A percentile compares a stretch with the other conserved stretches of the same genome.
Evolutionary conservation across 2,329 filamentous ascomycete genomes (phyloP).

Genomic region (Cordyceps cateniannulata): DNA sequence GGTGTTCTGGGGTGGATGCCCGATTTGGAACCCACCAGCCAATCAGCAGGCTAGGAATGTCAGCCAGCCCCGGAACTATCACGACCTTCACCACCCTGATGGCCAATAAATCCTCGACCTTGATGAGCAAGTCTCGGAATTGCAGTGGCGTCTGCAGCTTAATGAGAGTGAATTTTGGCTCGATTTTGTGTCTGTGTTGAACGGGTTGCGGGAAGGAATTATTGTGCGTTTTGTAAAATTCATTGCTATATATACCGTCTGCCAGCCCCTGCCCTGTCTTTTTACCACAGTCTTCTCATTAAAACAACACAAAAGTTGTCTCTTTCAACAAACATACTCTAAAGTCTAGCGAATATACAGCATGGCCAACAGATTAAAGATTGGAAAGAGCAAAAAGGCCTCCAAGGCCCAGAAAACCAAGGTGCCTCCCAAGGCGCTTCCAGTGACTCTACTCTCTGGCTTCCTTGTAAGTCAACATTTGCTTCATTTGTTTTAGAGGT

Average conservation of each 20-base stretch:
- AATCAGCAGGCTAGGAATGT: conserved; percentile 6
- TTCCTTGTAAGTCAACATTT: conserved; percentile 39
- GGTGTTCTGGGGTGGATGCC: background rate
- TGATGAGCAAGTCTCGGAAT: conserved; percentile 7
- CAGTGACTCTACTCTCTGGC: conserved; percentile 55
- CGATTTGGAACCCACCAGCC: background rate
- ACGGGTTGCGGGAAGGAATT: background rate
- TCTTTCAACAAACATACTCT: background rate
- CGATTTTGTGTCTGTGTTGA: background rate
- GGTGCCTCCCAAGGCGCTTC: conserved; percentile 30
- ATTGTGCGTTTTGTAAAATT: conserved; percentile 8
- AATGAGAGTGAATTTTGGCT: background rate
- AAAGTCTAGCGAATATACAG: background rate
- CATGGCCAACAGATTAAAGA: conserved; percentile 9
- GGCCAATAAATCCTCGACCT: conserved; percentile 4
- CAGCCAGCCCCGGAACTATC: conserved; percentile 10
- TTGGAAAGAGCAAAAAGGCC: conserved; percentile 11
- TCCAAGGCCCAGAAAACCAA: conserved; percentile 10
- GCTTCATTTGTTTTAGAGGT: background rate
- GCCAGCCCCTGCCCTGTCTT: background rate
- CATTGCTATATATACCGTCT: conserved; percentile 4
- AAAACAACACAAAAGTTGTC: background rate
- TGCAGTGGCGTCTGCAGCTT: background rate
- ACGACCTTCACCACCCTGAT: conserved; percentile 11
- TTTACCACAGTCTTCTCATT: background rate